Conservation (phyloP, 106 monocot species). For the Cymbidium sinense region DNA sequence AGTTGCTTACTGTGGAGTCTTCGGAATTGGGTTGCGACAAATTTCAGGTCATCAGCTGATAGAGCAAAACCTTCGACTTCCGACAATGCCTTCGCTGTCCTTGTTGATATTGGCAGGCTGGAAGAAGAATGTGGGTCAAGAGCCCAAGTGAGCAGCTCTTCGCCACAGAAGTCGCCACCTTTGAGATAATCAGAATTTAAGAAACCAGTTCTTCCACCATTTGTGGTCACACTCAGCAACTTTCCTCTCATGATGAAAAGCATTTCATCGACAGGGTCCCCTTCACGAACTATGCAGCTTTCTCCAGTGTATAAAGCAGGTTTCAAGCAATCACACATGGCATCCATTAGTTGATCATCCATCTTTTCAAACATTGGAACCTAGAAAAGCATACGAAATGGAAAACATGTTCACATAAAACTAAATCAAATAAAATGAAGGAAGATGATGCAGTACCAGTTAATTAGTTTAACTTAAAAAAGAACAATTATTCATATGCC, state of each 20-base stretch:
- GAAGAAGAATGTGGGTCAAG: conserved; percentile 29
- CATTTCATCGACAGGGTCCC: conserved; percentile 53
- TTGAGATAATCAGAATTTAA: conserved; percentile 34
- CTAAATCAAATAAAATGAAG: neutral
- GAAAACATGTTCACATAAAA: neutral
- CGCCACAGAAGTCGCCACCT: conserved; percentile 54
- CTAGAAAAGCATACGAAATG: conserved; percentile 11
- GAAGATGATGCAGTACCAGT: too few species aligned
- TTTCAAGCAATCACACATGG: conserved; percentile 49
- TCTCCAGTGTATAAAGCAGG: conserved; percentile 45
- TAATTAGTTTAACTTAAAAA: too few species aligned
- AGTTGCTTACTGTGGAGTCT: conserved; percentile 50
- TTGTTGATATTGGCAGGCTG: conserved; percentile 39
- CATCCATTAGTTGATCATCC: conserved; percentile 58
- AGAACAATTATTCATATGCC: too few species aligned
- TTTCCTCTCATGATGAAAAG: conserved; percentile 56
- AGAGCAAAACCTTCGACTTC: conserved; percentile 57
- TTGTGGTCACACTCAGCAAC: conserved; percentile 33
- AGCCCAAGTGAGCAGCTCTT: conserved; percentile 61
- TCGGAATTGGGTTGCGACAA: conserved; percentile 50
- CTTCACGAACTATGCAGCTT: conserved; percentile 48
- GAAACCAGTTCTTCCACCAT: conserved; percentile 51
- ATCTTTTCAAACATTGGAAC: conserved; percentile 60
- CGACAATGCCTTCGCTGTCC: conserved; percentile 31
- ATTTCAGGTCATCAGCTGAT: conserved; percentile 45